Evolutionary conservation across 768 basidiomycete genomes (phyloP), one percentile per base, ranked within the genome.

Genomic region (Calocera viscosa): DNA sequence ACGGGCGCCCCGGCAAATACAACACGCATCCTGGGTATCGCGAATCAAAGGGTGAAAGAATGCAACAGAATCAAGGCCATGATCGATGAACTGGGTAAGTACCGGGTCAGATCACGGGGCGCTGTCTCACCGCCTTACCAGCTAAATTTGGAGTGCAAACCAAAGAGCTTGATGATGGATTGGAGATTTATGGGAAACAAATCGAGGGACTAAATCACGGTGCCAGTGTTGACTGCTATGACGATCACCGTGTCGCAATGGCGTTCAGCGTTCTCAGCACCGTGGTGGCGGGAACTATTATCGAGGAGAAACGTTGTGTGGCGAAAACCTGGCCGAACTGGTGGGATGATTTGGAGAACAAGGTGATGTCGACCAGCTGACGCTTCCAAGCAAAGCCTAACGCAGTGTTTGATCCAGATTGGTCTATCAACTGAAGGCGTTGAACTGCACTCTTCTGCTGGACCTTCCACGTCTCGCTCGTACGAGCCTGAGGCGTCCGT

Each of bases 251-350:
- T 49, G 95, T 99, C 8, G 95, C 94, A 10, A 98, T 99, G 96
- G 92, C 94, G 0, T 98, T 97, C 80, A 87, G 89, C 69, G 93
- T 97, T 34, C 79, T 98, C 41, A 86, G 87, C 22, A 82, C 87
- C 2, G 82, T 91, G 2, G 77, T 92, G 41, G 77, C 81, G 35
- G 84, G 82, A n/a, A 89, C 90, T 1, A 78, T 91, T 70, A 81
- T 98, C 32, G 94, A 97, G 73, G 95, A 98, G 79, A 95, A 95
- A 77, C 82, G 94, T 65, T 97, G 96, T 73, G 96, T 99, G 34
- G 95, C 95, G 77, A 99, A 99, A 83, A 99, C 95, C 0, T 99
- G 95, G 95, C 96, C 96, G 0, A 94, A 94, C 74, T 99, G 94
- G 92, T 99, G 95, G 94, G 96, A 98, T 74, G 96, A 98, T 76